Base-by-base conservation (phyloP, 2,329 filamentous ascomycete genomes). In the Fusarium stilboides region DNA sequence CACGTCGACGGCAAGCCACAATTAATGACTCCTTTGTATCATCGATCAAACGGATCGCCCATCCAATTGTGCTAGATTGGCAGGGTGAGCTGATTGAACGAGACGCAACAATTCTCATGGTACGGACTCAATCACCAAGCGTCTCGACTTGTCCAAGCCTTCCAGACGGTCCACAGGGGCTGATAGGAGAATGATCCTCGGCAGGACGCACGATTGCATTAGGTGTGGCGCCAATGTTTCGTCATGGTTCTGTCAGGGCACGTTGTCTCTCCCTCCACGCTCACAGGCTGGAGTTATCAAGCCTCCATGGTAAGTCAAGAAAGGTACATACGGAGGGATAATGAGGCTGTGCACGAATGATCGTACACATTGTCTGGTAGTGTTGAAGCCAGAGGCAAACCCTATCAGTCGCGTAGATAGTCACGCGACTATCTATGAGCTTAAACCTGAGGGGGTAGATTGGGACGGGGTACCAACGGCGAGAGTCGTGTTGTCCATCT, bases 161-260 rank as follows among this genome's bases (percentile, higher is more conserved):
- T 14, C 58, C 58, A 37, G 45, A 22, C 62, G 50, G 24, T 22
- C 28, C 34, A 39, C 67, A 70, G 28, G 67, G 67, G 51, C 54
- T 24, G 37, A 45, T 45, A 57, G 43, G 47, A 22, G 26, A 55
- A 36, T 49, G 59, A 65, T 68, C 50, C 33, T 55, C 26, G 42
- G 51, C 43, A 44, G 50, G 55, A 59, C 67, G 52, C 66, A 55
- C 56, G 36, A 65, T 49, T 57, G 50, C 42, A 24, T 69, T 56
- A 46, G 56, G 49, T 60, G 55, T 69, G 69, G 69, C 69, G 52
- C 54, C 55, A 58, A 56, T 58, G 55, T 65, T 63, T 68, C 65
- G 69, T 70, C 69, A 67, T 72, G 47, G 55, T 54, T 40, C n/a
- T 36, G 42, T 59, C 36, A n/a, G 46, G 54, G 69, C 69, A 71